Evolutionary conservation across 2,329 filamentous ascomycete species (phyloP).

Genomic region (Diaporthe nobilis): DNA sequence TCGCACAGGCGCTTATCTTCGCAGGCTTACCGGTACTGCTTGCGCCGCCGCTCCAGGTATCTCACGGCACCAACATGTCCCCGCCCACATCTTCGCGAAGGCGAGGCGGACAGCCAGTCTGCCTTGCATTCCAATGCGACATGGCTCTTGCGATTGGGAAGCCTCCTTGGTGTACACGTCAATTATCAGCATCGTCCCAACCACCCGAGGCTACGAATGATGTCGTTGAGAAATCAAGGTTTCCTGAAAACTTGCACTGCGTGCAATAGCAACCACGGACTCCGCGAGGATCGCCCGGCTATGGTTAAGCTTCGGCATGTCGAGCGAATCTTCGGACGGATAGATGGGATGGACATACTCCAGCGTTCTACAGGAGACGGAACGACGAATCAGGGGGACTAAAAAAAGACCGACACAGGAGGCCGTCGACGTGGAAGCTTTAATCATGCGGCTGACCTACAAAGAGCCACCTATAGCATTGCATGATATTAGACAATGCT

Average conservation of each 20-base stretch:
- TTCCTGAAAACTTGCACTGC: not conserved
- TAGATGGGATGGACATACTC: not conserved
- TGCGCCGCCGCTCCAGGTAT: too few relatives aligned
- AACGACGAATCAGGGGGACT: slow-evolving; percentile 6
- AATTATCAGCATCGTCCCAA: not conserved
- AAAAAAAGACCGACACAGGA: slow-evolving; percentile 25
- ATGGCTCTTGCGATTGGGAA: not conserved
- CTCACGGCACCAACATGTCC: not conserved
- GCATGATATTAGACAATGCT: slow-evolving; percentile 17
- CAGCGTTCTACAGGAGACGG: not conserved
- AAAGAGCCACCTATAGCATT: slow-evolving; percentile 21
- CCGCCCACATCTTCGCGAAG: not conserved
- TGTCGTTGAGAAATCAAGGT: not conserved
- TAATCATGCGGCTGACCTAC: slow-evolving; percentile 13
- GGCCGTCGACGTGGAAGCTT: slow-evolving; percentile 18
- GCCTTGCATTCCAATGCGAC: not conserved
- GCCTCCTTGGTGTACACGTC: not conserved
- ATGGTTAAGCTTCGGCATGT: slow-evolving; percentile 7
- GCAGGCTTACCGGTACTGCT: not conserved
- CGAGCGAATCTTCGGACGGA: not conserved
- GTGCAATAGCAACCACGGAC: not conserved
- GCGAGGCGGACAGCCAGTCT: not conserved
- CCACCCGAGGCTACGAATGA: not conserved
- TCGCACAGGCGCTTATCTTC: not conserved
- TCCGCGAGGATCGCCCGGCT: not conserved